Evolutionary conservation across 164 flowering plant genomes (phyloP).

Genomic region (Paratinospora sagittata): DNA sequence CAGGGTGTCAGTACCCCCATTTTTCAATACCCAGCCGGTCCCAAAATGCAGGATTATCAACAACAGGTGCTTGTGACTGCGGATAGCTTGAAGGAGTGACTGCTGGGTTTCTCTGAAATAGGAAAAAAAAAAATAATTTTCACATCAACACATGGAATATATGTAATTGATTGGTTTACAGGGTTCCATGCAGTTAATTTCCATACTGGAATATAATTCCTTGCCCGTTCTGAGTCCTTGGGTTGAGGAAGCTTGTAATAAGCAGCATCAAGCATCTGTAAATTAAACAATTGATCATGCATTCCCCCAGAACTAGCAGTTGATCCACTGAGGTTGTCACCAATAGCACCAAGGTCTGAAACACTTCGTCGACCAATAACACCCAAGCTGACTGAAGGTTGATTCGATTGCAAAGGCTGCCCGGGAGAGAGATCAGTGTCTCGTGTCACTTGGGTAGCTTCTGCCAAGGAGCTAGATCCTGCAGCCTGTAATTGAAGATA

Average conservation of each 20-base stretch:
- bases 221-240: slow-evolving; percentile 90
- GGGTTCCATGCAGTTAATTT: neutral
- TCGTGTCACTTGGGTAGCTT: slow-evolving; percentile 46
- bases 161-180: neutral
- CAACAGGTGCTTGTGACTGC: slow-evolving; percentile 85
- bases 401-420: slow-evolving; percentile 69
- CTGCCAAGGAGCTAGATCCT: slow-evolving; percentile 50
- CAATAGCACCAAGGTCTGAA: slow-evolving; percentile 90
- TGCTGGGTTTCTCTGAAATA: slow-evolving; percentile 70
- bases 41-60: slow-evolving; percentile 91
- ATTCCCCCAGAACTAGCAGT: slow-evolving; percentile 42
- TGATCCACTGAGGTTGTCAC: slow-evolving; percentile 63
- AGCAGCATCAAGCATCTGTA: slow-evolving; percentile 93
- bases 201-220: slow-evolving; percentile 75
- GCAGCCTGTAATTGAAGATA: slow-evolving; percentile 42
- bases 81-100: slow-evolving; percentile 84
- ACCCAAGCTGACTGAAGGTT: slow-evolving; percentile 66
- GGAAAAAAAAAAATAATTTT: neutral
- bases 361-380: slow-evolving; percentile 93
- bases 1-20: slow-evolving; percentile 67
- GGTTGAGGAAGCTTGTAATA: slow-evolving; percentile 84
- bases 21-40: slow-evolving; percentile 61
- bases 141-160: neutral
- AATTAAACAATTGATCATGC: slow-evolving; percentile 69
- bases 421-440: slow-evolving; percentile 83